A percentile compares a stretch with the other conserved stretches of the same genome.
These are phyloP conservation scores for Diaporthe sp. DNA, from an alignment of 2,329 filamentous ascomycete species.

Conservation along the genomic window DNA sequence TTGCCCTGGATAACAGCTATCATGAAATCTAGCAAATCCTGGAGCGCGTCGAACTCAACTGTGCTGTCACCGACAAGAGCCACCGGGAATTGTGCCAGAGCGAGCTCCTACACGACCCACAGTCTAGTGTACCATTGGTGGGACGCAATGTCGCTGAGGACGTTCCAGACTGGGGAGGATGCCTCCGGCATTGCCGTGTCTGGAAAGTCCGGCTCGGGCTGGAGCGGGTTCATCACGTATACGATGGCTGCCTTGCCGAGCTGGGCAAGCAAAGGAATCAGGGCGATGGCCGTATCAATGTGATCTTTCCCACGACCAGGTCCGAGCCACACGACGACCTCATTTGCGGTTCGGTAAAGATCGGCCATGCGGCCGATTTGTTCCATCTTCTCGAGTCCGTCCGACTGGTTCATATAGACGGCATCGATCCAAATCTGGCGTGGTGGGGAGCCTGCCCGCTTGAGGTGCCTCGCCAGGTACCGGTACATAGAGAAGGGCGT, in stretches of 20 bases:
- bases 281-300: background rate
- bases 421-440: slow-evolving; percentile 3
- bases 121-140: background rate
- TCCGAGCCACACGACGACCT: background rate
- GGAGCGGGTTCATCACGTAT: background rate
- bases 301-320: background rate
- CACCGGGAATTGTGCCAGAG: background rate
- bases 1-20: too few relatives aligned
- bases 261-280: background rate
- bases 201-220: background rate
- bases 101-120: background rate
- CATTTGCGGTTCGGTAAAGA: background rate
- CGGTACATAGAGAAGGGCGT: background rate
- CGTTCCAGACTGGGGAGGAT: background rate
- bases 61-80: background rate
- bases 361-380: background rate
- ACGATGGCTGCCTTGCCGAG: background rate
- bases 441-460: background rate
- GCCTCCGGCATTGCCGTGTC: background rate
- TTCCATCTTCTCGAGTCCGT: background rate
- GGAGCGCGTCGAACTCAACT: background rate
- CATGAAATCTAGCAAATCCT: background rate
- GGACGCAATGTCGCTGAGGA: background rate
- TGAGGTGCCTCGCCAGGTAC: background rate
- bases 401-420: slow-evolving; percentile 8